Evolutionary conservation across 768 basidiomycete species (phyloP).

Genomic region (Trametes cinnabarina): DNA sequence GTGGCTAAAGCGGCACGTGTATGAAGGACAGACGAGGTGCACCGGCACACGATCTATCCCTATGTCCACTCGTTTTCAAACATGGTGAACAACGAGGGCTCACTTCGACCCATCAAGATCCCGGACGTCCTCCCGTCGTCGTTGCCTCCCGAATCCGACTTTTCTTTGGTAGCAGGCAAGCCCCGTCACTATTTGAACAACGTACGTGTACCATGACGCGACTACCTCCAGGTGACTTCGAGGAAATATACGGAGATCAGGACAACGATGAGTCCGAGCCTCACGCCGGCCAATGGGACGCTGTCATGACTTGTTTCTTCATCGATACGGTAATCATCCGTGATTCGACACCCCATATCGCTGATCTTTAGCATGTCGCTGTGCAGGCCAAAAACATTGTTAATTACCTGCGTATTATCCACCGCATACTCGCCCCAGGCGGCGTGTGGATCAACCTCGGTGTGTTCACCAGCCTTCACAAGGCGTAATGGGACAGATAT

Average conservation of each 20-base stretch:
- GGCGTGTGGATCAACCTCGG: constrained; percentile 93
- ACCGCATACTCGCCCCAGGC: constrained; percentile 76
- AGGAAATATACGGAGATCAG: constrained; percentile 77
- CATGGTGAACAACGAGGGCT: constrained; percentile 49
- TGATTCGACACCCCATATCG: background rate
- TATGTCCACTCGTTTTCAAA: constrained; percentile 95
- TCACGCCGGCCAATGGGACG: constrained; percentile 81
- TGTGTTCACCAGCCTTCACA: constrained; percentile 25
- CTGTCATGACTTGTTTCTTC: constrained; percentile 93
- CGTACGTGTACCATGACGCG: too few relatives aligned
- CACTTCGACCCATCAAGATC: constrained; percentile 67
- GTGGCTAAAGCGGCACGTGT: background rate
- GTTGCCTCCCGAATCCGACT: constrained; percentile 61
- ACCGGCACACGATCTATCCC: constrained; percentile 77
- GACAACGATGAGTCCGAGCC: constrained; percentile 46
- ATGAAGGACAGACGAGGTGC: constrained; percentile 57
- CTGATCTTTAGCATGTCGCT: background rate
- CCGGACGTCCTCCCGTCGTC: constrained; percentile 83
- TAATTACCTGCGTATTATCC: constrained; percentile 85
- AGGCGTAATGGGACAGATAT: too few relatives aligned
- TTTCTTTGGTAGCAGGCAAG: constrained; percentile 83
- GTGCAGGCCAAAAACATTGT: constrained; percentile 85
- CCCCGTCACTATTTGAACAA: too few relatives aligned
- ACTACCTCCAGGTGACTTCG: constrained; percentile 69
- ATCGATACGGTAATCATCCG: constrained; percentile 77